phyloP scores from a whole-genome alignment of 2,329 filamentous ascomycete genomes.

The Nemania bipapillata region DNA sequence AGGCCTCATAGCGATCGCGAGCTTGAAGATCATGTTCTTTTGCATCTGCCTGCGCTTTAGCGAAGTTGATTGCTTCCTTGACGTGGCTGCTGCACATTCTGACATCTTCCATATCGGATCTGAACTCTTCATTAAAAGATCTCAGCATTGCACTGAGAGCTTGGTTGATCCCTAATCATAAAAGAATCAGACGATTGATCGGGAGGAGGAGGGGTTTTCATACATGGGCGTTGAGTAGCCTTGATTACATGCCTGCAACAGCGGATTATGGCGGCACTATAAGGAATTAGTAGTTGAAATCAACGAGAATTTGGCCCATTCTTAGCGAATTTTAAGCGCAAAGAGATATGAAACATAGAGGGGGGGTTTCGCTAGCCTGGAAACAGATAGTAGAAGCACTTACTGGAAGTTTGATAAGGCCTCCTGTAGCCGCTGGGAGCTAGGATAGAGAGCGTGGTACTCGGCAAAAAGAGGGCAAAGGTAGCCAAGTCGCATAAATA shows the following conservation, averaged over 20 bases:
- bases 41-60: constrained; percentile 42
- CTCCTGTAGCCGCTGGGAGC: constrained; percentile 50
- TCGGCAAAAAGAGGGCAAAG: constrained; percentile 53
- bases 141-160: constrained; percentile 38
- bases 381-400: too few relatives aligned
- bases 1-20: neutral
- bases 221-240: constrained; percentile 46
- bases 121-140: constrained; percentile 50
- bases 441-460: constrained; percentile 53
- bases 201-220: too few relatives aligned
- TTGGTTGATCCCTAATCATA: constrained; percentile 44
- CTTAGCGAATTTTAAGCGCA: too few relatives aligned
- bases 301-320: too few relatives aligned
- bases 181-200: too few relatives aligned
- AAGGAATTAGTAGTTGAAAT: too few relatives aligned
- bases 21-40: constrained; percentile 33
- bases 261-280: constrained; percentile 48
- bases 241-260: constrained; percentile 52
- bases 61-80: constrained; percentile 43
- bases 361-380: too few relatives aligned
- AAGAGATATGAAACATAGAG: too few relatives aligned
- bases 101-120: constrained; percentile 42
- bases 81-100: constrained; percentile 40
- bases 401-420: constrained; percentile 53
- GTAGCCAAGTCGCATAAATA: constrained; percentile 51